These are phyloP conservation scores for Coccomyxa subellipsoidea DNA, from an alignment of 163 green algal species.

Conservation along the genomic window DNA sequence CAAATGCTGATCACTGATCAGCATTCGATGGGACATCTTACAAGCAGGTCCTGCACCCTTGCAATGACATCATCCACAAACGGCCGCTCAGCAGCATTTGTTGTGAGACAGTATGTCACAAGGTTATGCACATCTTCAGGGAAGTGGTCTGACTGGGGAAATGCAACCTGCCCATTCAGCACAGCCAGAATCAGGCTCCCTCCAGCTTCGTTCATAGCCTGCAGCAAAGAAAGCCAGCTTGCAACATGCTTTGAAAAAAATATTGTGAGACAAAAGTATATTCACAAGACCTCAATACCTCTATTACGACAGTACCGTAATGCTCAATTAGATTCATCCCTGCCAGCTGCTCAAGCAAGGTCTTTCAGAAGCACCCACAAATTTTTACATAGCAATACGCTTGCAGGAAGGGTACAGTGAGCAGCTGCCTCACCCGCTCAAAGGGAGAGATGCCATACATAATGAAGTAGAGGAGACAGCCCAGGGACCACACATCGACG, in stretches of 20 bases:
- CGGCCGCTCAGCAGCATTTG: conserved; percentile 20
- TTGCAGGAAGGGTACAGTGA: neutral
- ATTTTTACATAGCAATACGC: neutral
- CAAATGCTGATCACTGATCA: neutral
- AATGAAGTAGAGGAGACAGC: conserved; percentile 79
- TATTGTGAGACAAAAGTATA: neutral
- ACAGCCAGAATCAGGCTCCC: conserved; percentile 69
- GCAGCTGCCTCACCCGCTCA: conserved; percentile 48
- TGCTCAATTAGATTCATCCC: neutral
- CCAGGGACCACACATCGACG: conserved; percentile 86
- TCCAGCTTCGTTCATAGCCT: conserved; percentile 52
- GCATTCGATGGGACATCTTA: neutral
- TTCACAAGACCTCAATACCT: neutral
- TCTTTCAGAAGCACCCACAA: neutral
- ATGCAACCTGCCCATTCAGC: conserved; percentile 38
- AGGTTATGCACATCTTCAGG: conserved; percentile 18
- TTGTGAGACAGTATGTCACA: conserved; percentile 24
- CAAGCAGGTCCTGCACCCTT: neutral
- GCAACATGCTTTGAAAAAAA: neutral
- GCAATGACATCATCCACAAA: conserved; percentile 15
- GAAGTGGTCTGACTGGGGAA: conserved; percentile 8
- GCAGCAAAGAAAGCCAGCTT: neutral
- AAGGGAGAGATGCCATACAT: conserved; percentile 85
- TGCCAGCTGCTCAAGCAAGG: neutral
- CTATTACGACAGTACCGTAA: neutral